These are phyloP conservation scores for Candida ipomoeae DNA, from an alignment of 805 yeast genomes.

Conservation along the genomic window DNA sequence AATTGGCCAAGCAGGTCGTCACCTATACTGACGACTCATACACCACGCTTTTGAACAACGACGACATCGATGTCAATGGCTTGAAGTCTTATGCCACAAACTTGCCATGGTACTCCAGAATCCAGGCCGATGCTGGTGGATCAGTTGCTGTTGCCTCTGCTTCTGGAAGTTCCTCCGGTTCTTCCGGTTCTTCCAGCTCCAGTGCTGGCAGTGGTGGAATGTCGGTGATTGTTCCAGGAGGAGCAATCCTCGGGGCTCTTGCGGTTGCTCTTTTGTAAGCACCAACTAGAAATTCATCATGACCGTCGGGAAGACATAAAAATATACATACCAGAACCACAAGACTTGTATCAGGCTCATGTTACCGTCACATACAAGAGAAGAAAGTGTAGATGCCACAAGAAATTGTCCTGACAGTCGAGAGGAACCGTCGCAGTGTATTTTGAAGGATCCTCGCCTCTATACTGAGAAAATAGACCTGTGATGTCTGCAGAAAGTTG, in stretches of 20 bases:
- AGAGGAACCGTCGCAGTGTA: constrained; percentile 24
- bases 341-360: neutral
- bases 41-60: constrained; percentile 32
- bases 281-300: neutral
- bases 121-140: constrained; percentile 13
- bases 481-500: constrained; percentile 22
- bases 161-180: neutral
- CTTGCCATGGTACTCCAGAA: constrained; percentile 31
- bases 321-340: neutral
- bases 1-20: constrained; percentile 27
- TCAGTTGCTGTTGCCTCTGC: constrained; percentile 6
- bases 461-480: constrained; percentile 14
- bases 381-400: constrained; percentile 39
- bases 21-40: constrained; percentile 45
- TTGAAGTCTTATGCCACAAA: constrained; percentile 31
- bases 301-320: neutral
- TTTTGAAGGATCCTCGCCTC: constrained; percentile 5
- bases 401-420: constrained; percentile 37
- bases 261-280: constrained; percentile 31
- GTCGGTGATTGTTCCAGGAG: constrained; percentile 23
- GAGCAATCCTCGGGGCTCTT: constrained; percentile 31
- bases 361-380: constrained; percentile 30
- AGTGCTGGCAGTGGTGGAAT: constrained; percentile 13
- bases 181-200: neutral
- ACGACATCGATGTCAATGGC: constrained; percentile 20